Percentiles rank a stretch among this genome's conserved stretches.
Evolutionary conservation across 306 rosid species (phyloP).

Genomic region (Rosa lucieae): DNA sequence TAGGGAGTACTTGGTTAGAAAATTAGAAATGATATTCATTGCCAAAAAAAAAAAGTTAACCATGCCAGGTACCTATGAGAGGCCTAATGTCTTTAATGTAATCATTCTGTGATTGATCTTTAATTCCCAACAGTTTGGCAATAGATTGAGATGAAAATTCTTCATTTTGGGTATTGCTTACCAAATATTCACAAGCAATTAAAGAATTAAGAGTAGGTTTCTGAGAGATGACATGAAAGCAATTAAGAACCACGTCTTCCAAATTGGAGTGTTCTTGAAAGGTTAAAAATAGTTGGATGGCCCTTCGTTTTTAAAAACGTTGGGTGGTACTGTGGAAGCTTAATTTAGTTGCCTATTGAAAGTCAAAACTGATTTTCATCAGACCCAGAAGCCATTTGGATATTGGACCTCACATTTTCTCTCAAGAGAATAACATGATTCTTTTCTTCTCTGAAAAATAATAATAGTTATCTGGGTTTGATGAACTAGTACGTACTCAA

Average conservation of each 20-base stretch:
- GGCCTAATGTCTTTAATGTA: background rate
- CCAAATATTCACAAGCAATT: conserved; percentile 18
- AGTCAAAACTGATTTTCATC: background rate
- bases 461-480: background rate
- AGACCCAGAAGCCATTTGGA: background rate
- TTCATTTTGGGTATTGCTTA: background rate
- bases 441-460: background rate
- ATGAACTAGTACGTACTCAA: background rate
- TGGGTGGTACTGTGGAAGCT: background rate
- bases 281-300: conserved; percentile 1
- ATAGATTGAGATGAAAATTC: background rate
- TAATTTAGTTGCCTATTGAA: background rate
- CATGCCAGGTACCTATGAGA: background rate
- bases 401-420: background rate
- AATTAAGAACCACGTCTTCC: conserved; percentile 43
- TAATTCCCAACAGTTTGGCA: background rate
- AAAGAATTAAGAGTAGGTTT: conserved; percentile 15
- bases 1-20: background rate
- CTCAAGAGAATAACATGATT: background rate
- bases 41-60: background rate
- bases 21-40: background rate
- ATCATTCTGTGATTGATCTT: background rate
- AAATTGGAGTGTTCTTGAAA: conserved; percentile 32
- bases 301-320: background rate
- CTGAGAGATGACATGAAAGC: conserved; percentile 20